Conservation (phyloP, 2,329 filamentous ascomycete species). For the Neopestalotiopsis clavispora region DNA sequence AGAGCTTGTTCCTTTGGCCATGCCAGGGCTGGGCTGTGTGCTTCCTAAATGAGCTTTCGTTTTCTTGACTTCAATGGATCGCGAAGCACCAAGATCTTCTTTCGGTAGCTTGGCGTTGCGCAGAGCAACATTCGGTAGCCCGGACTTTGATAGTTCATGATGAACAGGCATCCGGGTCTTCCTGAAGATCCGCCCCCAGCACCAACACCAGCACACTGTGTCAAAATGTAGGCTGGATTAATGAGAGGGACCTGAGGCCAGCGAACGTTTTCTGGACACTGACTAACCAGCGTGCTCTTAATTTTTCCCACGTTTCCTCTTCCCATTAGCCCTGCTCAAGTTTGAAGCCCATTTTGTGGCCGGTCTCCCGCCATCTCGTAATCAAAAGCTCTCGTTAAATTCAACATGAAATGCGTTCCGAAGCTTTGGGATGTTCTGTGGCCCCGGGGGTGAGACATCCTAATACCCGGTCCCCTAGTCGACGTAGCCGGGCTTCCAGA, state of each 20-base stretch:
- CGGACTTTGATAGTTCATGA: neutral
- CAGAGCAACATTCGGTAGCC: neutral
- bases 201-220: neutral
- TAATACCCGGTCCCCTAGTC: conserved; percentile 25
- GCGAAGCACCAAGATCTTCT: neutral
- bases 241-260: neutral
- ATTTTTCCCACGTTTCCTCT: neutral
- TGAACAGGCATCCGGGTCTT: neutral
- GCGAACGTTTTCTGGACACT: neutral
- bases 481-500: conserved; percentile 21
- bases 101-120: neutral
- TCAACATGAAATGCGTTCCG: neutral
- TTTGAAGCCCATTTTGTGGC: neutral
- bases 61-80: neutral
- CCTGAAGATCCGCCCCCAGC: neutral
- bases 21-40: neutral
- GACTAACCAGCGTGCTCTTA: neutral
- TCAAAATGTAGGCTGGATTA: neutral
- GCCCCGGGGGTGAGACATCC: conserved; percentile 24
- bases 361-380: conserved; percentile 1
- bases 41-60: neutral
- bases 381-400: conserved; percentile 5
- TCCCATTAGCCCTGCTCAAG: neutral
- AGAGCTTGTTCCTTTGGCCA: neutral
- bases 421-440: neutral